Evolutionary conservation across 2,329 filamentous ascomycete genomes (phyloP).

Genomic region (Aspergillus jensenii): DNA sequence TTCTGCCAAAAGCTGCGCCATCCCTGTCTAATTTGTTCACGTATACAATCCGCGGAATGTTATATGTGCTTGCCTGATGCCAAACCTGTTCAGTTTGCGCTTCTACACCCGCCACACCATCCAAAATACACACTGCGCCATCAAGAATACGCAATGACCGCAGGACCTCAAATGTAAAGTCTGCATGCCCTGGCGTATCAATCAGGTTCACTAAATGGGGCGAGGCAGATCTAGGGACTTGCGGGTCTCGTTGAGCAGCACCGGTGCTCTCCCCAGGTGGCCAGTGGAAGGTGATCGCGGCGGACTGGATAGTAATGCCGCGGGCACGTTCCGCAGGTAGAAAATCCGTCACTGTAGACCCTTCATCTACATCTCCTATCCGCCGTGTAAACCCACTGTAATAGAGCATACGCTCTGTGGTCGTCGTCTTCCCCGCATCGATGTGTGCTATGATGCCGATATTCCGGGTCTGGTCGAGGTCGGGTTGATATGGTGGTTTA

Average conservation of each 20-base stretch:
- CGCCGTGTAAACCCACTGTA: conserved; percentile 87
- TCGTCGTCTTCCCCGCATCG: conserved; percentile 97
- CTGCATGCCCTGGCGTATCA: conserved; percentile 93
- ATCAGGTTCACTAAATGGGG: conserved; percentile 83
- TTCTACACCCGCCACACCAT: conserved; percentile 90
- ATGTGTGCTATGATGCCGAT: conserved; percentile 99
- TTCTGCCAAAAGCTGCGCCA: conserved; percentile 77
- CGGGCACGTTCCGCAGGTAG: conserved; percentile 86
- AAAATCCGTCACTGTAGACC: conserved; percentile 96
- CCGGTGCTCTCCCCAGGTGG: conserved; percentile 53
- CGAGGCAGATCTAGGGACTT: conserved; percentile 50
- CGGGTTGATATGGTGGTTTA: conserved; percentile 20
- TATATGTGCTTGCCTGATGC: conserved; percentile 82
- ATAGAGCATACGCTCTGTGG: conserved; percentile 97
- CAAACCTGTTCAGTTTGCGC: conserved; percentile 97
- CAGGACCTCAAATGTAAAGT: conserved; percentile 96
- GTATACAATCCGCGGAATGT: conserved; percentile 78
- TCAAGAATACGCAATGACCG: conserved; percentile 85
- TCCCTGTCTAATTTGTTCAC: conserved; percentile 85
- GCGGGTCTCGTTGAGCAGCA: conserved; percentile 19
- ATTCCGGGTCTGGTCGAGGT: conserved; percentile 72
- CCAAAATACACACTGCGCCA: conserved; percentile 87
- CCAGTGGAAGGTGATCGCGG: conserved; percentile 94
- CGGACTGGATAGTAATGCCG: conserved; percentile 97
- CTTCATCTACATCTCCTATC: conserved; percentile 93